Evolutionary conservation across 2,329 filamentous ascomycete species (phyloP).

Genomic region (Fusarium heterosporum): DNA sequence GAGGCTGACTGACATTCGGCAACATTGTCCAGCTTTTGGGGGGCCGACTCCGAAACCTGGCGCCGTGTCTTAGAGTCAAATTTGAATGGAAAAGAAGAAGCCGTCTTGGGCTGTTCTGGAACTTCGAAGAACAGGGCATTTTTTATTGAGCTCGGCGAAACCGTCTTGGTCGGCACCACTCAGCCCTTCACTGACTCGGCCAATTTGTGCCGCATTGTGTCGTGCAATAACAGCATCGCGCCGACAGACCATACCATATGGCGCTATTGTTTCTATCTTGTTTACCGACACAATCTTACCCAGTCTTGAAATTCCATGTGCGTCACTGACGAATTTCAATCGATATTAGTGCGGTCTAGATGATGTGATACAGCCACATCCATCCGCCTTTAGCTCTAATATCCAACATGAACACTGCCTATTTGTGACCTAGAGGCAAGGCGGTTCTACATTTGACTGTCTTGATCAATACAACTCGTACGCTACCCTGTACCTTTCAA

Average conservation of each 20-base stretch:
- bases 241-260: conserved; percentile 25
- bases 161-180: conserved; percentile 32
- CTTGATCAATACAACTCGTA: conserved; percentile 9
- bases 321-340: conserved; percentile 39
- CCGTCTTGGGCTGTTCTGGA: conserved; percentile 38
- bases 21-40: conserved; percentile 20
- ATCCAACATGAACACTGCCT: conserved; percentile 9
- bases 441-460: conserved; percentile 26
- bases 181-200: conserved; percentile 26
- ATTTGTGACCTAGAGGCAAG: conserved; percentile 31
- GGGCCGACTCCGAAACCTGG: conserved; percentile 24
- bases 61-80: conserved; percentile 11
- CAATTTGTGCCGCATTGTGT: conserved; percentile 24
- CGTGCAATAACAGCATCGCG: conserved; percentile 17
- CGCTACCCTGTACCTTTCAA: conserved; percentile 31
- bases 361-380: conserved; percentile 10
- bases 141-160: conserved; percentile 26
- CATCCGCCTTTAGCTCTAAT: conserved; percentile 13
- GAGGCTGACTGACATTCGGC: conserved; percentile 29
- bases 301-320: conserved; percentile 22
- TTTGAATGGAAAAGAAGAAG: conserved; percentile 12
- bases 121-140: conserved; percentile 29
- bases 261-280: conserved; percentile 20
- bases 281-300: conserved; percentile 19
- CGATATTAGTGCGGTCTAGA: conserved; percentile 15